Base-by-base conservation (phyloP, 768 basidiomycete genomes). In the Crassisporium funariophilum region DNA sequence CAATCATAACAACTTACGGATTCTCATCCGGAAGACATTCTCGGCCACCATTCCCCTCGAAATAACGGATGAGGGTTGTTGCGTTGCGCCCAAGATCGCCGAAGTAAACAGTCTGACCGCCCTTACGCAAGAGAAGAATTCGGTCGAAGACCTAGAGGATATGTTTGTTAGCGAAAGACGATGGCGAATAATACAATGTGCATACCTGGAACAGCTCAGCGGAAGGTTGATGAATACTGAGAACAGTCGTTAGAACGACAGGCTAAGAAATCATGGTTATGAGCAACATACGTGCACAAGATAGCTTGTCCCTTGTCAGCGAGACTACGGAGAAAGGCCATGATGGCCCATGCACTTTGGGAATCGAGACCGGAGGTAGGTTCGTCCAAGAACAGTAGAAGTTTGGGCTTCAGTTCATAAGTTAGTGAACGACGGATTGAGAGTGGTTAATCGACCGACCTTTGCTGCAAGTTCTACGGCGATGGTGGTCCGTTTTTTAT, bases 261-360 rank as follows among this genome's bases (percentile, higher is more conserved):
- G 17, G 5, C n/a, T n/a, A n/a, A n/a, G n/a, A n/a, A n/a, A n/a
- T n/a, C n/a, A n/a, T n/a, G n/a, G n/a, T n/a, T n/a, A n/a, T n/a
- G n/a, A n/a, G n/a, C n/a, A n/a, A n/a, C n/a, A n/a, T n/a, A 84
- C 74, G 89, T 95, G 83, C 91, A 94, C n/a, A 95, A 71, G 54
- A 95, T 92, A 23, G 90, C 86, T 60, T 92, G 91, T 1, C 92
- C 92, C 50, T 78, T 81, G 48, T 87, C 78, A 6, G 91, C 89
- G 22, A 94, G 79, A 36, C 82, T 77, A 8, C 84, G 75, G 35
- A 94, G 70, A 70, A 94, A 90, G 2, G 74, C 67, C 43, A 91
- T 70, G 51, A 92, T 90, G 4, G 84, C 84, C 88, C 89, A 90
- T 2, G 91, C 90, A 44, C 84, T 87, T 64, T 91, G 89, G 2